Conservation (phyloP, 2,329 filamentous ascomycete genomes). For the Hypoxylon sp. region DNA sequence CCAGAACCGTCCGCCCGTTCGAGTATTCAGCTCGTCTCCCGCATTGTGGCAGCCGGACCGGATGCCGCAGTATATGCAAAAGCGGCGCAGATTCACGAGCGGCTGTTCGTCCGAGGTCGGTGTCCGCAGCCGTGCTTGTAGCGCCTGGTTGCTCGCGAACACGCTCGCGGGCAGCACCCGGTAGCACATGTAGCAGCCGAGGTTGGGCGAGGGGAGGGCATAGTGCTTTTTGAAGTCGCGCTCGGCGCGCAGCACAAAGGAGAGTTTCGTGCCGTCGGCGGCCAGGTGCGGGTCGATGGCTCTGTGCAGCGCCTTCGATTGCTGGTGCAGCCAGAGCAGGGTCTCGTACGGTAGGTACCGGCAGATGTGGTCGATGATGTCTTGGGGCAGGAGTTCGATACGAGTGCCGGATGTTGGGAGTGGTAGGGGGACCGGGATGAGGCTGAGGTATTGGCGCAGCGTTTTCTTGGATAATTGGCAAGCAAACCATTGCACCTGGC, state of each 20-base stretch:
- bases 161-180: slow-evolving; percentile 29
- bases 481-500: slow-evolving; percentile 22
- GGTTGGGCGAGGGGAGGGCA: slow-evolving; percentile 9
- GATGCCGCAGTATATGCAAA: slow-evolving; percentile 46
- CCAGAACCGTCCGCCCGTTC: slow-evolving; percentile 30
- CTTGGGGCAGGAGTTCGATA: slow-evolving; percentile 35
- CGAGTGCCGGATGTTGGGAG: slow-evolving; percentile 1
- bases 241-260: slow-evolving; percentile 42
- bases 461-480: slow-evolving; percentile 24
- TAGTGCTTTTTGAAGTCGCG: slow-evolving; percentile 41
- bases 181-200: slow-evolving; percentile 45
- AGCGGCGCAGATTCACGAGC: slow-evolving; percentile 41
- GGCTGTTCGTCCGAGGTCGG: neutral
- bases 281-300: slow-evolving; percentile 37
- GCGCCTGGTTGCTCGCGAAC: slow-evolving; percentile 39
- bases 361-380: slow-evolving; percentile 35
- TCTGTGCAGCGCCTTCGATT: slow-evolving; percentile 14
- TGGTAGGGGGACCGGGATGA: slow-evolving; percentile 18
- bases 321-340: slow-evolving; percentile 34
- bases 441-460: slow-evolving; percentile 23
- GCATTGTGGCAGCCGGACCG: slow-evolving; percentile 34
- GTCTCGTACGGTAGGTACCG: slow-evolving; percentile 38
- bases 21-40: slow-evolving; percentile 34
- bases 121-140: slow-evolving; percentile 15
- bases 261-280: slow-evolving; percentile 30